Base-by-base conservation (phyloP, 192 early-diverging fungal species). In the Podila minutissima region DNA sequence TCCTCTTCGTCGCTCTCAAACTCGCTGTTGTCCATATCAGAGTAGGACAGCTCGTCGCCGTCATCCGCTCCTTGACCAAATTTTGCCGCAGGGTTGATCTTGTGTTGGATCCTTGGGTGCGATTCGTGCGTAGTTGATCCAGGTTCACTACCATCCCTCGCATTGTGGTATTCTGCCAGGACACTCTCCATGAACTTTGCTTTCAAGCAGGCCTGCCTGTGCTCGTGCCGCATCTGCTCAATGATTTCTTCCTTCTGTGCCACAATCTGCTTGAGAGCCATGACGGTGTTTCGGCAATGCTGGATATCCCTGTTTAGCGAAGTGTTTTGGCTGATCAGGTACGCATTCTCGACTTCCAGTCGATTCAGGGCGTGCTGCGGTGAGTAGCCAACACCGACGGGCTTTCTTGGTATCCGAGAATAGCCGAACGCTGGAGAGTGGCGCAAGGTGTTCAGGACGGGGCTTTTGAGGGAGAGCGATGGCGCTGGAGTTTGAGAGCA, bases 311-410 rank as follows among this genome's bases (percentile, higher is more conserved):
- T 71, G 51, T 62, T 71, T 24, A 82, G 53, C 0, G 61, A 60
- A 15, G 35, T 61, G 41, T 82, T 82, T 62, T 82, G 78, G 32
- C 59, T 73, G 17, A 31, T 6, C 1, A 82, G 60, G 20, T 50
- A 82, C 2, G 78, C 66, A 51, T 82, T 82, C 35, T 82, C 78
- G 8, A 82, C 64, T 35, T 74, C 72, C 5, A 82, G 67, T 1
- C 66, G 72, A 62, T 74, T 82, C 11, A 82, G 20, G 1, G 67
- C 53, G 50, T 69, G 78, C 41, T 46, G 41, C 1, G 0, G 67
- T 17, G 13, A 50, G 69, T n/a, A 62, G 28, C 15, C 46, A 48
- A 20, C 41, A 4, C 41, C 41, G 41, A 46, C 15, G 41, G 41
- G 41, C 41, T 46, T 46, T 17, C 41, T 46, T 1, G 41, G 41